Evolutionary conservation across 2,329 filamentous ascomycete species (phyloP), one percentile per base, ranked within the genome.

Genomic region (Hypomyces perniciosus): DNA sequence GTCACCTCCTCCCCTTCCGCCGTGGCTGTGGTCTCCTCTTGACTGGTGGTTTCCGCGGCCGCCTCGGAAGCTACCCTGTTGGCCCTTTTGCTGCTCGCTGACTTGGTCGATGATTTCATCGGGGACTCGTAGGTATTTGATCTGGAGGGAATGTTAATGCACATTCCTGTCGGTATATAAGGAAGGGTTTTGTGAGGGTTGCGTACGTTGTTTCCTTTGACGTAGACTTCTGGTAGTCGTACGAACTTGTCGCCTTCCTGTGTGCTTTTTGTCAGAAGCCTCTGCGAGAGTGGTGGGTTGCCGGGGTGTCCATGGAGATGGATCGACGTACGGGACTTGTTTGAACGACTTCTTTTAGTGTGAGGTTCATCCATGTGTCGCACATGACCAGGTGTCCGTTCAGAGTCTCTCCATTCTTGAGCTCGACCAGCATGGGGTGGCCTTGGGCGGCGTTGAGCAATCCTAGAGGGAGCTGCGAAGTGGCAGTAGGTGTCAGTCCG

Each of bases 311-410:
- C 10, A 7, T 10, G 26, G 34, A 33, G 30, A 20, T 8, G 30
- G 12, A 44, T n/a, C 33, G 13, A 50, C 77, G 46, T 71, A 86
- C 83, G 27, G 92, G 85, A 66, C 87, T 96, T 13, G 93, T 97
- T 72, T 97, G 92, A 34, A 97, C 89, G 26, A 99, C 95, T 70
- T 97, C 93, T 71, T 93, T 95, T 59, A 99, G 74, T 2, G 92
- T 97, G 61, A 99, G 76, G 74, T 99, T 99, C 93, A 99, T 99
- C 90, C 93, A 99, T 44, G 92, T 99, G 70, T 99, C 93, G 83
- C 92, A 99, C 70, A 86, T 90, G 69, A 96, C 87, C 53, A 99
- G 78, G 66, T 96, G 90, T 56, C 93, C 93, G 73, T 97, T 99
- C 54, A 99, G 81, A 0, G 93, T 97, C 72, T 99, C 91, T 73